Evolutionary conservation across 1,139 yeast species (phyloP), one percentile per base, ranked within the genome.

Genomic region (Suzukiozyma palmioleophila): DNA sequence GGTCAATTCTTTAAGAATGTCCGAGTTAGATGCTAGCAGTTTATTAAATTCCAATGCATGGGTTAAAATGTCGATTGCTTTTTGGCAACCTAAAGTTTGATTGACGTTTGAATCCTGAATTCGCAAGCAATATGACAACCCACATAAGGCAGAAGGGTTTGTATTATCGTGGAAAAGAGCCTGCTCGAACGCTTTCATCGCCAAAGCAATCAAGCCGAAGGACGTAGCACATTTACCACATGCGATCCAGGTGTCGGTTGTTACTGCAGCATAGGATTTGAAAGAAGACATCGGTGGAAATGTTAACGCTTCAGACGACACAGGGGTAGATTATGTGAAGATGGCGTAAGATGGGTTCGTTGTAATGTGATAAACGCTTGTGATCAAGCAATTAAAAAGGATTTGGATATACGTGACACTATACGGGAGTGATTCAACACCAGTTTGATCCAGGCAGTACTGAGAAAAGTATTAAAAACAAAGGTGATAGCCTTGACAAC

Each of bases 181-280:
- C 22, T 60, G 53, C 47, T 75, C 79, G 45, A 58, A 77, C 11
- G 77, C 64, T 39, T 60, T 61, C 22, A 73, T 65, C 3, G 80
- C 79, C 3, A 64, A 50, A 3, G 57, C 54, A 14, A 59, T 58
- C 3, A 69, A 52, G 3, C 76, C 76, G 36, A 76, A 51, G 2
- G 72, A 53, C 33, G 61, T 52, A 14, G 82, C 80, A 51, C 81
- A 73, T 30, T 63, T 59, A 2, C 79, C 83, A 38, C 77, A 66
- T 8, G 70, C 62, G 8, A 64, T 52, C 83, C 83, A 77, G 1
- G 79, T 71, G 37, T 64, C 66, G 32, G 62, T 53, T 12, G 68
- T 70, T 4, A 56, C 49, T 14, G 45, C 40, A 25, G 52, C 52
- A 44, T 57, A 30, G 25, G 33, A 33, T 26, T 25, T 33, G 11